phyloP scores from a whole-genome alignment of 495 filamentous ascomycete species.

The Podospora tetraspora region DNA sequence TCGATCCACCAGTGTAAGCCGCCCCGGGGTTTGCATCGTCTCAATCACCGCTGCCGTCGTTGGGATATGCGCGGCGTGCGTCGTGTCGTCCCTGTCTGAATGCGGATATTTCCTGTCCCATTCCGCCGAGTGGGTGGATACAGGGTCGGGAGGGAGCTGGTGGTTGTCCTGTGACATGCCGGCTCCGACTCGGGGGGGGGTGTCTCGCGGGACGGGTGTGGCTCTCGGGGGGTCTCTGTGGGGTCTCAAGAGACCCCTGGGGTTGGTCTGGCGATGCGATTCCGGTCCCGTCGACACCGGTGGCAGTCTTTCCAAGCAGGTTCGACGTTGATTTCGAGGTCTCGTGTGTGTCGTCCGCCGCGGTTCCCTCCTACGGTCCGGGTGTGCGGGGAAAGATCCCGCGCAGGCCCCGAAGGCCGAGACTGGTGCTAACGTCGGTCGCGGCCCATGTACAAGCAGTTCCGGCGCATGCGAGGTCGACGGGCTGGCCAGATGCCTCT shows the following conservation, averaged over 20 bases:
- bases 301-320: background rate
- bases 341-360: constrained; percentile 5
- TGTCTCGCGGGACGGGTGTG: constrained; percentile 13
- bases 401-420: constrained; percentile 43
- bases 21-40: constrained; percentile 31
- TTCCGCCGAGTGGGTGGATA: constrained; percentile 32
- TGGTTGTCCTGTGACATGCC: constrained; percentile 46
- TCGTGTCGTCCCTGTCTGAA: constrained; percentile 8
- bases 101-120: constrained; percentile 27
- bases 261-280: constrained; percentile 1
- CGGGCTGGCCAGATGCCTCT: background rate
- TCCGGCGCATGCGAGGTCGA: background rate
- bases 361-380: constrained; percentile 26
- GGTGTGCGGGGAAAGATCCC: constrained; percentile 52
- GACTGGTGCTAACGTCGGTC: constrained; percentile 42
- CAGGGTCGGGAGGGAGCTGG: constrained; percentile 31
- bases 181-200: constrained; percentile 19
- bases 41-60: constrained; percentile 3
- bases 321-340: background rate
- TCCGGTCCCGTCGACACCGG: background rate
- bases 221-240: constrained; percentile 13
- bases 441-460: constrained; percentile 41
- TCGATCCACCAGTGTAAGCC: constrained; percentile 53
- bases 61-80: constrained; percentile 4
- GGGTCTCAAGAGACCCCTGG: constrained; percentile 14